Conservation (phyloP, 2,329 filamentous ascomycete genomes). For the Dactylellina sp. region DNA sequence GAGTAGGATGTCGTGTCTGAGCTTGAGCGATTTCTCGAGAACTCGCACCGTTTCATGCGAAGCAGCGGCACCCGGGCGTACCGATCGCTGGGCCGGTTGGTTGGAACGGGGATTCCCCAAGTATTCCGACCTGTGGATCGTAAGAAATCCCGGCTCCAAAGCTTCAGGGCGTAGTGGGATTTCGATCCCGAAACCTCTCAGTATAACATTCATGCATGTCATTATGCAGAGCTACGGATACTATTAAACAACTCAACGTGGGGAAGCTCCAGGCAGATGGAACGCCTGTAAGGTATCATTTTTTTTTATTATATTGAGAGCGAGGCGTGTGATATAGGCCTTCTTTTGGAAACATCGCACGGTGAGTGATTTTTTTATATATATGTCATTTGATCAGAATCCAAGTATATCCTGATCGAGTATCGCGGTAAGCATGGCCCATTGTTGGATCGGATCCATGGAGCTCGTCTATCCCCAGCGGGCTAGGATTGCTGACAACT, state of each 20-base stretch:
- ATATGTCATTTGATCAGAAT: constrained; percentile 51
- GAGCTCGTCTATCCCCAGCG: constrained; percentile 42
- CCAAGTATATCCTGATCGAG: constrained; percentile 6
- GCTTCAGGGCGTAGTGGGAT: too few species aligned
- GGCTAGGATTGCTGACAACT: not conserved
- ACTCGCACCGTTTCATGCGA: constrained; percentile 51
- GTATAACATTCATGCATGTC: not conserved
- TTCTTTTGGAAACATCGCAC: constrained; percentile 27
- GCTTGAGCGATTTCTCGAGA: constrained; percentile 52
- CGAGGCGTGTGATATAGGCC: constrained; percentile 46
- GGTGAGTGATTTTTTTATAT: constrained; percentile 54
- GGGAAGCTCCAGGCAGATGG: constrained; percentile 39
- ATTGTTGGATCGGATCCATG: constrained; percentile 26
- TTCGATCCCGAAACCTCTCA: too few species aligned
- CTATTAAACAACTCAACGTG: constrained; percentile 50
- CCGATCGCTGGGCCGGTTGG: constrained; percentile 11
- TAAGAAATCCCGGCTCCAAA: not conserved
- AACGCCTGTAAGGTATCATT: constrained; percentile 12
- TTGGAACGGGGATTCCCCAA: constrained; percentile 15
- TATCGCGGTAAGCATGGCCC: constrained; percentile 7
- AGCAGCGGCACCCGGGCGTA: constrained; percentile 15
- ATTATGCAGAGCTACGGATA: not conserved
- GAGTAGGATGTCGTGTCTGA: constrained; percentile 33
- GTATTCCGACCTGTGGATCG: constrained; percentile 23
- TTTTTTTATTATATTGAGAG: constrained; percentile 15